phyloP scores from a whole-genome alignment of 495 filamentous ascomycete species.

The Sordaria brevicollis region DNA sequence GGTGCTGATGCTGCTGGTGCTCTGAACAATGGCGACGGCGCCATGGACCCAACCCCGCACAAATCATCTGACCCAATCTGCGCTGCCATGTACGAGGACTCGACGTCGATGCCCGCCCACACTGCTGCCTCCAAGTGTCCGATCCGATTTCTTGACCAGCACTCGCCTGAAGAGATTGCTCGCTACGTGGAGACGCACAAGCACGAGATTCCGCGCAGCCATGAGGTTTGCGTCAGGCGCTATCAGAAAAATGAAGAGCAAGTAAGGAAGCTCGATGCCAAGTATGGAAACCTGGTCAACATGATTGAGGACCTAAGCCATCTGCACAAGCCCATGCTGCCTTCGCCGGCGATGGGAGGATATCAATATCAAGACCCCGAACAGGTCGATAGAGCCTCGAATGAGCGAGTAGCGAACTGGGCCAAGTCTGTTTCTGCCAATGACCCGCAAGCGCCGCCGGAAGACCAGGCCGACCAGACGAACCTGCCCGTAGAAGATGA shows the following conservation, averaged over 20 bases:
- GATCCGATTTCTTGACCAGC: conserved; percentile 79
- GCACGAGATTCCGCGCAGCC: conserved; percentile 81
- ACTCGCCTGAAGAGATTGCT: conserved; percentile 83
- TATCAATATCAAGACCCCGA: conserved; percentile 25
- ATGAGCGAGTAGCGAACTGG: conserved; percentile 68
- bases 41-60: conserved; percentile 25
- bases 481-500: conserved; percentile 21
- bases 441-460: conserved; percentile 26
- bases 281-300: conserved; percentile 78
- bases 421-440: conserved; percentile 54
- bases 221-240: conserved; percentile 79
- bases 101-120: conserved; percentile 40
- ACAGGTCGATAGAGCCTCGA: conserved; percentile 40
- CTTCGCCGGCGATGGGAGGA: conserved; percentile 36
- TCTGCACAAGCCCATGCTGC: conserved; percentile 75
- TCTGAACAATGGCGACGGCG: not conserved
- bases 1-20: conserved; percentile 7
- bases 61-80: conserved; percentile 49
- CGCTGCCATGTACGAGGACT: conserved; percentile 46
- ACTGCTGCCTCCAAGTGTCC: conserved; percentile 58
- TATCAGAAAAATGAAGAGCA: conserved; percentile 76
- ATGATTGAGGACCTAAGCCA: conserved; percentile 81
- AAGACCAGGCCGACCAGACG: conserved; percentile 13
- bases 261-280: conserved; percentile 76
- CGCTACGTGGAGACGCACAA: conserved; percentile 86